phyloP scores from a whole-genome alignment of 1,284 basidiomycete species.

The Ustilago sp. region DNA sequence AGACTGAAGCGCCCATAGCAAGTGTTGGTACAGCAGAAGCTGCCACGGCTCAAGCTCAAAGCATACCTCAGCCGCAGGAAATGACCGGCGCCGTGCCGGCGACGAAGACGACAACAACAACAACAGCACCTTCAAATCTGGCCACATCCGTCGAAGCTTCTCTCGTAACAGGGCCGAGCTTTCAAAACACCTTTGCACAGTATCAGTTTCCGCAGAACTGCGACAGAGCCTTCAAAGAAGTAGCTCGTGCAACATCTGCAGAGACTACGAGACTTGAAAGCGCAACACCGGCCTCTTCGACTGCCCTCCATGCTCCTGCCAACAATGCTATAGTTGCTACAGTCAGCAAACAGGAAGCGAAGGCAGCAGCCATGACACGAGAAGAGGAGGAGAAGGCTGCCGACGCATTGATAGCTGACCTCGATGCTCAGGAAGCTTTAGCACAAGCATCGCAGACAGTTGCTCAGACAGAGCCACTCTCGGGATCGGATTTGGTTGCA shows the following conservation, averaged over 20 bases:
- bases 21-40: not conserved
- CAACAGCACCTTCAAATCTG: not conserved
- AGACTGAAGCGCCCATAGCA: not conserved
- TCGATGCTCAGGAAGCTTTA: slow-evolving; percentile 15
- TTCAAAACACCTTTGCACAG: slow-evolving; percentile 49
- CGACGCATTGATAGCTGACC: slow-evolving; percentile 36
- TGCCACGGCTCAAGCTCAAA: not conserved
- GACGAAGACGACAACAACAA: not conserved
- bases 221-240: slow-evolving; percentile 30
- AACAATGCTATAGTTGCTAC: not conserved
- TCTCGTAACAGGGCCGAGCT: slow-evolving; percentile 16
- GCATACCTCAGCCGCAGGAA: not conserved
- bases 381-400: slow-evolving; percentile 49
- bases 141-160: slow-evolving; percentile 6
- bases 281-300: not conserved
- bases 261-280: slow-evolving; percentile 4
- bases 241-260: slow-evolving; percentile 2
- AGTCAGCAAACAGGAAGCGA: slow-evolving; percentile 1
- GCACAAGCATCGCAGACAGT: not conserved
- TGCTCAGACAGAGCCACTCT: slow-evolving; percentile 21
- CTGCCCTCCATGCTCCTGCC: not conserved
- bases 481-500: slow-evolving; percentile 47
- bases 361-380: slow-evolving; percentile 19
- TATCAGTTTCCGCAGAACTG: slow-evolving; percentile 46
- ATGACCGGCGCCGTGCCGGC: not conserved